Percentiles rank a stretch among this genome's conserved stretches.
Evolutionary conservation across 108 stramenopile species (phyloP).

Genomic region (Nannochloropsis gaditana): DNA sequence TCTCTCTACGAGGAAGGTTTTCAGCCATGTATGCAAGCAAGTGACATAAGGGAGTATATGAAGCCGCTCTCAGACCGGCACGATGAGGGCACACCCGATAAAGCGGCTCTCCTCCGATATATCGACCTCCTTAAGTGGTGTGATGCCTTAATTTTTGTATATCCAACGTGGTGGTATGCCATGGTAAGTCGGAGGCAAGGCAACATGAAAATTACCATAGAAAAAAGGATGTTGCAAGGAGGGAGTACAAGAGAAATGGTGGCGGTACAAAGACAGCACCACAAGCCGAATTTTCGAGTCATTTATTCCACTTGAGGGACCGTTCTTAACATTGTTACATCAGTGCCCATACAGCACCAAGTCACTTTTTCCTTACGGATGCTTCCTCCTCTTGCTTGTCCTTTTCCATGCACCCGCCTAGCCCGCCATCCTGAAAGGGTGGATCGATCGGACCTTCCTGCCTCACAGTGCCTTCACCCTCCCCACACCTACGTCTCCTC

Average conservation of each 20-base stretch:
- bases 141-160: conserved; percentile 43
- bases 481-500: conserved; percentile 23
- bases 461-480: conserved; percentile 47
- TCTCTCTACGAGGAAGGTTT: conserved; percentile 39
- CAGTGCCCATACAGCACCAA: too few species aligned
- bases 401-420: not conserved
- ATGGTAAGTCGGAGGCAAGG: conserved; percentile 25
- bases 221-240: not conserved
- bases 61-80: conserved; percentile 25
- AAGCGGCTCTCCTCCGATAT: conserved; percentile 25
- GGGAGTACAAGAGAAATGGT: not conserved
- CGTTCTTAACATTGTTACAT: not conserved
- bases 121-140: conserved; percentile 46
- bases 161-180: conserved; percentile 51
- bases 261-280: not conserved
- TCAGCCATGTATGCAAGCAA: conserved; percentile 22
- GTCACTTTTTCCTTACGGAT: not conserved
- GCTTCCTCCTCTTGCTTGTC: not conserved
- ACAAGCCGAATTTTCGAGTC: not conserved
- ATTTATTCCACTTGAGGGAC: not conserved
- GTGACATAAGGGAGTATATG: conserved; percentile 30
- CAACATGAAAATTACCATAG: conserved; percentile 29
- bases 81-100: conserved; percentile 21
- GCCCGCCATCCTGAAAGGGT: conserved; percentile 28
- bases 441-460: conserved; percentile 39